phyloP scores from a whole-genome alignment of 371 early-diverging fungal genomes.

The Phascolomyces articulosus region DNA sequence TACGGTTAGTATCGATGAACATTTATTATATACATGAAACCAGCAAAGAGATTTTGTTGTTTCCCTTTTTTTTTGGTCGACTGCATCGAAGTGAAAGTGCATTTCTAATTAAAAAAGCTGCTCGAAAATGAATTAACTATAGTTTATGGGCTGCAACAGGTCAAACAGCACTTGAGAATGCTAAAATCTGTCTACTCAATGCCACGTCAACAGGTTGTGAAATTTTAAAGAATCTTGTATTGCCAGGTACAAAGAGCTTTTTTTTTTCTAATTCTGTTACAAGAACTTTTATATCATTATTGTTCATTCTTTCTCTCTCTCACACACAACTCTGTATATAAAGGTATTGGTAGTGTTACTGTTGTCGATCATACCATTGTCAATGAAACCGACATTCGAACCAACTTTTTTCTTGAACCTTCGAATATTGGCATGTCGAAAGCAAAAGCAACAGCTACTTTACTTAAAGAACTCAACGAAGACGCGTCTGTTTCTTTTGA shows the following conservation, averaged over 20 bases:
- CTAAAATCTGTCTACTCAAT: slow-evolving; percentile 83
- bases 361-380: slow-evolving; percentile 76
- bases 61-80: no score
- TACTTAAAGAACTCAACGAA: slow-evolving; percentile 87
- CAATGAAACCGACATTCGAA: slow-evolving; percentile 79
- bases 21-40: no score
- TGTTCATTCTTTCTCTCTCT: no score
- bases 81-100: no score
- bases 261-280: neutral
- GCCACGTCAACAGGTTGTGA: slow-evolving; percentile 88
- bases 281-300: no score
- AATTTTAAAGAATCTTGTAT: slow-evolving; percentile 89
- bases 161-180: slow-evolving; percentile 83
- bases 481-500: slow-evolving; percentile 71
- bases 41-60: no score
- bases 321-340: no score
- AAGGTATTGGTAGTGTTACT: slow-evolving; percentile 89
- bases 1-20: slow-evolving; percentile 56
- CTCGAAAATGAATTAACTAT: neutral
- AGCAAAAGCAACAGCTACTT: slow-evolving; percentile 62
- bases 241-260: slow-evolving; percentile 76
- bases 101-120: no score
- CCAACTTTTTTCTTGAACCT: slow-evolving; percentile 88
- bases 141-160: slow-evolving; percentile 94
- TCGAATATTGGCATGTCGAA: slow-evolving; percentile 66